Base-by-base conservation (phyloP, 768 basidiomycete genomes). In the Suillus subluteus region DNA sequence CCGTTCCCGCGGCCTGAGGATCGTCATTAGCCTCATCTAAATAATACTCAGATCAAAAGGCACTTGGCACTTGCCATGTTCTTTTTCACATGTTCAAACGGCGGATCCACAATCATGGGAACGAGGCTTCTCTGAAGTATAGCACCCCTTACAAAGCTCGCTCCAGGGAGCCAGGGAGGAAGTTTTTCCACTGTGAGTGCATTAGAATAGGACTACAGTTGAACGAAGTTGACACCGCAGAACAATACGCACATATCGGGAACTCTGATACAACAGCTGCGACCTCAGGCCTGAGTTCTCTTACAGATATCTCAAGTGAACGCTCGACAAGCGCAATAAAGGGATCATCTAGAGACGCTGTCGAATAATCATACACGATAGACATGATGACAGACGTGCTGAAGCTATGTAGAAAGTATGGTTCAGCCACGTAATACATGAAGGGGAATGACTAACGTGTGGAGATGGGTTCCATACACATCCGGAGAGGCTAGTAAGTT, bases 91-190 rank as follows among this genome's bases (percentile, higher is more conserved):
- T 73, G 48, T 55, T 76, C 64, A 21, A 75, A 75, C 9, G 73
- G 74, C 26, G 61, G 62, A 0, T 76, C 70, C 11, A 75, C 62
- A 67, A 69, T 69, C 38, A 50, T 26, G 4, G 66, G 6, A 30
- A 67, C 62, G 3, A 48, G 50, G 41, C 43, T n/a, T 37, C 68
- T 68, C 6, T 64, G 68, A 21, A 67, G 65, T 23, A 26, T 11
- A 23, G 73, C 74, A n/a, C 18, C 61, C 8, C 58, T 56, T 26
- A 66, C 65, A 67, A 74, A 73, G 5, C 64, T 30, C 18, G 68
- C 67, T n/a, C 73, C 73, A 40, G 74, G 72, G 6, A 73, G 63
- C 74, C 74, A 74, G 1, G 66, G n/a, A 6, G 73, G 73, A 62
- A 75, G 48, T 46, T 68, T 23, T 50, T 41, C 65, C 16, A 76